Evolutionary conservation across 768 basidiomycete genomes (phyloP).

Genomic region (Piloderma croceum): DNA sequence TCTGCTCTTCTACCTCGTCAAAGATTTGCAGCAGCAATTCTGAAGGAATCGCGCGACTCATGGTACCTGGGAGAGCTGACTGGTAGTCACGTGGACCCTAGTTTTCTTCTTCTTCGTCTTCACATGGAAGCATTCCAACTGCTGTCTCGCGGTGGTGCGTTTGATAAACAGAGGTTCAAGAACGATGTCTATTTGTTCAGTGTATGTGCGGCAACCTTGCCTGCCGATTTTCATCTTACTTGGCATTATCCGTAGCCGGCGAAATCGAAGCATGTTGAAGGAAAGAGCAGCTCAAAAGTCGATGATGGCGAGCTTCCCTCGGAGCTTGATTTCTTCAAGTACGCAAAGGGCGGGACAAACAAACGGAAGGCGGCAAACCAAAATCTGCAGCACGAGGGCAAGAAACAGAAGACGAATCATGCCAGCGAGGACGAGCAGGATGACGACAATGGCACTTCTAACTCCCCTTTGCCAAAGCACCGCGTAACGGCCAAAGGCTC

Average conservation of each 20-base stretch:
- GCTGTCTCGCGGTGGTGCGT: slow-evolving; percentile 82
- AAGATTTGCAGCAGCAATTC: too few species aligned
- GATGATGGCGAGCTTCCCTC: slow-evolving; percentile 55
- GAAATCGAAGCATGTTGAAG: slow-evolving; percentile 23
- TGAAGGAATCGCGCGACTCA: too few species aligned
- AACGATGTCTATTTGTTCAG: slow-evolving; percentile 67
- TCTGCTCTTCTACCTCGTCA: too few species aligned
- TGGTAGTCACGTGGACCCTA: too few species aligned
- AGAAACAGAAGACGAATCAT: slow-evolving; percentile 20
- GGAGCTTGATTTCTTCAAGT: slow-evolving; percentile 91
- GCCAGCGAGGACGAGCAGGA: slow-evolving; percentile 15
- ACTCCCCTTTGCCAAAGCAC: slow-evolving; percentile 38
- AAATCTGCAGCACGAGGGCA: slow-evolving; percentile 22
- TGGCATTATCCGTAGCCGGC: slow-evolving; percentile 8
- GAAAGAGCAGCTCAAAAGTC: slow-evolving; percentile 15
- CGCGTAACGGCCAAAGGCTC: slow-evolving; percentile 72
- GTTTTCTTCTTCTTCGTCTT: too few species aligned
- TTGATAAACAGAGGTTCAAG: slow-evolving; percentile 73
- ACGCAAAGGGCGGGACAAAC: slow-evolving; percentile 49
- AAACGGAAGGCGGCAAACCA: slow-evolving; percentile 44
- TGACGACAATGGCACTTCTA: slow-evolving; percentile 16
- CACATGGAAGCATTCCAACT: slow-evolving; percentile 87
- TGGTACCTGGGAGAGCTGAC: too few species aligned
- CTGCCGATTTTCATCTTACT: slow-evolving; percentile 2
- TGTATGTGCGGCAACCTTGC: slow-evolving; percentile 31